Percentiles rank a stretch among this genome's conserved stretches.
Evolutionary conservation across 768 basidiomycete genomes (phyloP).

Genomic region (Termitomyces sp.): DNA sequence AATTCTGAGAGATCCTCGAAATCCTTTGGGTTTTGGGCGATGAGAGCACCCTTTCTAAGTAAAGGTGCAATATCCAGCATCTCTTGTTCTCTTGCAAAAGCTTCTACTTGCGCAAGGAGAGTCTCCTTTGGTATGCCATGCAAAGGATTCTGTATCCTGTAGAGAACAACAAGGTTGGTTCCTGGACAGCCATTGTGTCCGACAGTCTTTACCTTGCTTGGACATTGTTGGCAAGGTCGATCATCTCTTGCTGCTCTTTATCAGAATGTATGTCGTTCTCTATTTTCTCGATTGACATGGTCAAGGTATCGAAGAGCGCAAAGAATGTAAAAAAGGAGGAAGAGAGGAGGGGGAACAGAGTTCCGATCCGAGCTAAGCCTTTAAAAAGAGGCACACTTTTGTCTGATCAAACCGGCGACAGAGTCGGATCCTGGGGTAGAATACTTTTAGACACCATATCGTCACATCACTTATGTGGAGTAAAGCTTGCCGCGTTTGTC

Average conservation of each 20-base stretch:
- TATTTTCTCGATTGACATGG: conserved; percentile 21
- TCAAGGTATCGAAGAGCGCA: conserved; percentile 9
- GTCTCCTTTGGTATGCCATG: conserved; percentile 53
- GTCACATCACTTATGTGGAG: neutral
- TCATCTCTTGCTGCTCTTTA: conserved; percentile 19
- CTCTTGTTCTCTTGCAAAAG: conserved; percentile 48
- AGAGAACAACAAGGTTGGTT: neutral
- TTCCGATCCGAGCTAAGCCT: neutral
- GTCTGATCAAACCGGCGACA: conserved; percentile 8
- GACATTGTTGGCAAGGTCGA: conserved; percentile 33
- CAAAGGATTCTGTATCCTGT: conserved; percentile 41
- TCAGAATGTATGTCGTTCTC: conserved; percentile 10
- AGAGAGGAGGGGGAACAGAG: neutral
- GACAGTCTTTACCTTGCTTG: conserved; percentile 30
- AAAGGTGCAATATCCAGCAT: conserved; percentile 37
- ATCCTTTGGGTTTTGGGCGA: conserved; percentile 60
- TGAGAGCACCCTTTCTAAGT: conserved; percentile 65
- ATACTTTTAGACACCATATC: neutral
- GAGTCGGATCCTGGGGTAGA: conserved; percentile 1
- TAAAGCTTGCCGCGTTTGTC: neutral
- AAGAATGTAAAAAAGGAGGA: conserved; percentile 1
- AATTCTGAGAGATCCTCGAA: conserved; percentile 37
- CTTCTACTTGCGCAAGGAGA: conserved; percentile 54
- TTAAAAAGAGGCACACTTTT: conserved; percentile 6
- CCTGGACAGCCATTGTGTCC: neutral